Base-by-base conservation (phyloP, 1,139 yeast genomes). In the Pichia sp. region DNA sequence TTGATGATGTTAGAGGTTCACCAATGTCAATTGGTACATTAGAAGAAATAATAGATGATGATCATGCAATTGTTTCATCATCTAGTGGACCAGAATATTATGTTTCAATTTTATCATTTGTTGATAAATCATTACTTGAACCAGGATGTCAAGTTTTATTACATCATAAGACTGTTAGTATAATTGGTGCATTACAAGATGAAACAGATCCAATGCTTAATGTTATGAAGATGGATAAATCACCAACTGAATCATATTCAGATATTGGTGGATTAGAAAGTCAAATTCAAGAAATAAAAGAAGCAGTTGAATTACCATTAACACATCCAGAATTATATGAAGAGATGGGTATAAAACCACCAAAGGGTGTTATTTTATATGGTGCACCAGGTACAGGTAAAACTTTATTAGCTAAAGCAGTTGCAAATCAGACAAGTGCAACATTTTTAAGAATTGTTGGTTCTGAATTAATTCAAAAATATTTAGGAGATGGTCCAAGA, bases 381-480 rank as follows among this genome's bases (percentile, higher is more conserved):
- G 99, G 99, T 60, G 96, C 97, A 0, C 99, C 99, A 34, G 99
- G 99, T 67, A 94, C 98, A 0, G 99, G 99, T 64, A 94, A 94
- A 68, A 94, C 99, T 0, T 72, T 94, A 56, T 75, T 94, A 60
- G 98, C 97, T 26, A 94, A 92, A 68, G 99, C 99, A 0, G 98
- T 94, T 47, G 99, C 99, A 6, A 92, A 92, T 67, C 97, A 90
- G 63, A 92, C 98, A 0, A 83, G 95, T 55, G 98, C 98, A 6
- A 89, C 97, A 1, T 94, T 94, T 63, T 75, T 94, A 63, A 81
- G 98, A 68, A 89, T 94, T 65, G 97, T 90, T 35, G 98, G 99
- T 27, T 86, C 96, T 1, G 99, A 94, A 68, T 78, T 94, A 64
- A 90, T 94, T 65, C 98, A 92, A 66, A 94, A 94, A 67, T 94